phyloP scores from a whole-genome alignment of 2,329 filamentous ascomycete genomes.

The Ambrosiella xylebori region DNA sequence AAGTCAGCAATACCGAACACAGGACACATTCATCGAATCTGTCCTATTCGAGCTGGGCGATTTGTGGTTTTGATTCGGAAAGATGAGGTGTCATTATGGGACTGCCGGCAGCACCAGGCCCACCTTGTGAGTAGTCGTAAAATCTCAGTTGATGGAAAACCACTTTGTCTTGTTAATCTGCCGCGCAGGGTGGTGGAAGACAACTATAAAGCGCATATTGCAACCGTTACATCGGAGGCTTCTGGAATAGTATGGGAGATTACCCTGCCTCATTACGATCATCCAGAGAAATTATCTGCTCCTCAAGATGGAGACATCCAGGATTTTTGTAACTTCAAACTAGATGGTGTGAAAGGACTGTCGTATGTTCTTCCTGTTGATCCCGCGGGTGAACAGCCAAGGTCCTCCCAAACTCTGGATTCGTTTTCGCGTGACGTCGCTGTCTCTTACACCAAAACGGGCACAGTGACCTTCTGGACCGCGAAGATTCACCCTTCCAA shows the following conservation, averaged over 20 bases:
- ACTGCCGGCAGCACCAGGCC: constrained; percentile 46
- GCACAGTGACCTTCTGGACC: constrained; percentile 70
- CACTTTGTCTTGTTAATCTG: constrained; percentile 62
- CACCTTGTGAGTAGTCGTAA: constrained; percentile 36
- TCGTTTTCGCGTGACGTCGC: constrained; percentile 74
- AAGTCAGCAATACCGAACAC: constrained; percentile 51
- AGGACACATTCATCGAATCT: constrained; percentile 64
- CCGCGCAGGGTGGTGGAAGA: constrained; percentile 42
- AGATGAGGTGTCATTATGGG: constrained; percentile 58
- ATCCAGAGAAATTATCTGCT: constrained; percentile 14
- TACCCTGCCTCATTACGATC: constrained; percentile 33
- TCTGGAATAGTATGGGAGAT: constrained; percentile 71
- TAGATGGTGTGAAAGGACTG: constrained; percentile 41
- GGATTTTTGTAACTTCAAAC: constrained; percentile 55
- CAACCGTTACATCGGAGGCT: constrained; percentile 66
- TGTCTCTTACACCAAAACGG: constrained; percentile 63
- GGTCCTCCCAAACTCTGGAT: constrained; percentile 64
- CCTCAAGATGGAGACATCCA: constrained; percentile 23
- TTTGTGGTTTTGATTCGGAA: constrained; percentile 70
- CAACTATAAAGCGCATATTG: constrained; percentile 48
- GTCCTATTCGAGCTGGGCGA: constrained; percentile 56
- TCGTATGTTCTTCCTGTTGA: constrained; percentile 66
- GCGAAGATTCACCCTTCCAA: constrained; percentile 48
- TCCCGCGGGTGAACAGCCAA: constrained; percentile 56
- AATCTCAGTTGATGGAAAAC: constrained; percentile 39